Evolutionary conservation across 768 basidiomycete genomes (phyloP), one percentile per base, ranked within the genome.

Genomic region (Leccinum sublutescens): DNA sequence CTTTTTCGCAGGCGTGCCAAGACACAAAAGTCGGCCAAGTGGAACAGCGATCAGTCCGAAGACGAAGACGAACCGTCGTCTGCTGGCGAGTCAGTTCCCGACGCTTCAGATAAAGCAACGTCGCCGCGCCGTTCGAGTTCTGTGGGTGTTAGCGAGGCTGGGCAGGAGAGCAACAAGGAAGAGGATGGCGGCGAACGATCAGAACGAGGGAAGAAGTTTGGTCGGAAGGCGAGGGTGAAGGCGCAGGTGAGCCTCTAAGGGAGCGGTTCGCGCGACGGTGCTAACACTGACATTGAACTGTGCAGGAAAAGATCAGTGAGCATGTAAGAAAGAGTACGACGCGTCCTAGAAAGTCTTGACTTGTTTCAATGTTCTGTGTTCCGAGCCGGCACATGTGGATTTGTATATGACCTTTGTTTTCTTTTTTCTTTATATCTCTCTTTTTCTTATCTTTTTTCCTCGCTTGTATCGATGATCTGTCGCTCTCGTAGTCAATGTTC

Each of bases 171-270:
- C 17, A 68, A 71, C 29, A 74, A 71, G 11, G 69, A 71, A 38
- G 69, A 71, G 17, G 65, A 67, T 2, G 72, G 62, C n/a, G 71
- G 60, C 0, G 68, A 67, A 43, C 65, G 66, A 10, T 68, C 69
- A 11, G 68, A 67, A 25, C 70, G 66, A 50, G 75, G 72, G 51
- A 75, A 78, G 63, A 68, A 71, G 36, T 62, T 78, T 14, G 76
- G 78, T 23, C 66, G 78, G 40, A 75, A 76, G 21, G 78, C 79
- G 23, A 66, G 78, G 57, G 68, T 66, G 21, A 72, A 72, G 54
- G 78, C 78, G 1, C 77, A 79, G 74, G 78, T 79, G 57, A 55
- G 73, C 66, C 40, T 43, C 4, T 10, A n/a, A 19, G 7, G 17
- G 15, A 4, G 43, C 10, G 19, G 19, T 45, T 19, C 43, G n/a